phyloP scores from a whole-genome alignment of 306 rosid species.

The Cucurbita pepo region DNA sequence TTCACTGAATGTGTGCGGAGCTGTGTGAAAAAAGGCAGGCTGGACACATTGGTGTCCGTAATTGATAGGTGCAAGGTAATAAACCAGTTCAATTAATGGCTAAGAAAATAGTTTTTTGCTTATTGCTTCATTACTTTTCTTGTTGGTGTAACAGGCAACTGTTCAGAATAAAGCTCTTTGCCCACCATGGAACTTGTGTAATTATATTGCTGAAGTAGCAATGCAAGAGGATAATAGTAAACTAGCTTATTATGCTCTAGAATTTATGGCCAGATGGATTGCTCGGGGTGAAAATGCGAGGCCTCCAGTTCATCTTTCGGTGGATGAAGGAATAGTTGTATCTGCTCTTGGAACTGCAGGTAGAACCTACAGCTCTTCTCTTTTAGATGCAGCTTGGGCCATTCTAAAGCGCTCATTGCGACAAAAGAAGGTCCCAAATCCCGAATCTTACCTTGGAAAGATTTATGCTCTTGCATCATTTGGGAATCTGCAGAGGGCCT shows the following conservation, averaged over 20 bases:
- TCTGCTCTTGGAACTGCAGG: slow-evolving; percentile 67
- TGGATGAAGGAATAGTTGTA: slow-evolving; percentile 69
- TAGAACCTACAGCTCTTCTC: slow-evolving; percentile 50
- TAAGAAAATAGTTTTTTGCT: background rate
- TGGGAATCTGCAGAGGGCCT: slow-evolving; percentile 72
- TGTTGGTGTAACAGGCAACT: slow-evolving; percentile 43
- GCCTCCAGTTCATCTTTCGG: slow-evolving; percentile 42
- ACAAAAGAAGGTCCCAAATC: slow-evolving; percentile 61
- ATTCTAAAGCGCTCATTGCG: slow-evolving; percentile 68
- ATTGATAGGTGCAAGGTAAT: slow-evolving; percentile 80
- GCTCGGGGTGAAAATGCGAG: slow-evolving; percentile 64
- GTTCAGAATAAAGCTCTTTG: slow-evolving; percentile 90
- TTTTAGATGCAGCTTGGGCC: slow-evolving; percentile 76
- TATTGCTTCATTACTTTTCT: slow-evolving; percentile 8
- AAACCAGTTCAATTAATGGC: slow-evolving; percentile 10
- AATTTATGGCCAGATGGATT: slow-evolving; percentile 83
- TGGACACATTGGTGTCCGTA: slow-evolving; percentile 57
- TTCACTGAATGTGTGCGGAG: slow-evolving; percentile 39
- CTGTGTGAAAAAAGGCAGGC: slow-evolving; percentile 46
- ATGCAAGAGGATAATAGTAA: slow-evolving; percentile 57
- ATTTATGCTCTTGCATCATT: slow-evolving; percentile 64
- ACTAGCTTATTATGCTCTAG: slow-evolving; percentile 57
- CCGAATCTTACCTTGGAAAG: slow-evolving; percentile 72
- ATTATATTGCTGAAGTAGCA: slow-evolving; percentile 47
- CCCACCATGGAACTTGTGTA: slow-evolving; percentile 67